phyloP scores from a whole-genome alignment of 441 rosid species.

The Codiaeum variegatum region DNA sequence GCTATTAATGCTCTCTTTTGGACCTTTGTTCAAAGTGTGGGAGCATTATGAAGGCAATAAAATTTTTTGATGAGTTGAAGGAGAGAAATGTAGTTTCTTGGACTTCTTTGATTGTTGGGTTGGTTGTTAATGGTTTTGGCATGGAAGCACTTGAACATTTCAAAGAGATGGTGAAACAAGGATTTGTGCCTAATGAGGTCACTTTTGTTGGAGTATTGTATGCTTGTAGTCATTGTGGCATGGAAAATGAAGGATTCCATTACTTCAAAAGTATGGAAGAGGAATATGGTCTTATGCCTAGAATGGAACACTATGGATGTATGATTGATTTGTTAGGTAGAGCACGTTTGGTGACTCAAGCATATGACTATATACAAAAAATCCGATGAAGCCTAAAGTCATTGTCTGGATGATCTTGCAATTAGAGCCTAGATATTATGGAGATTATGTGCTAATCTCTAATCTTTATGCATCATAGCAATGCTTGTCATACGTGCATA shows the following conservation, averaged over 20 bases:
- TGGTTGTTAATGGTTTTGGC: constrained; percentile 73
- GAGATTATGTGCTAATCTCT: constrained; percentile 72
- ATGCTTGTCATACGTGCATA: constrained; percentile 64
- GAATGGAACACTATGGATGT: constrained; percentile 77
- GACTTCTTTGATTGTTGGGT: constrained; percentile 73
- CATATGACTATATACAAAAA: constrained; percentile 40
- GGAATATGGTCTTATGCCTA: constrained; percentile 47
- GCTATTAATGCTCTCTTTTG: constrained; percentile 52
- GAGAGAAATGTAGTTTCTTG: constrained; percentile 65
- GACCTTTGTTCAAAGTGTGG: constrained; percentile 77
- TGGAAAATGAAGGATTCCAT: constrained; percentile 66
- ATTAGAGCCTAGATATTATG: constrained; percentile 64
- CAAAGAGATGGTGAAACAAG: constrained; percentile 44
- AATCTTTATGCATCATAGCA: constrained; percentile 70
- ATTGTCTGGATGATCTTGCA: constrained; percentile 70
- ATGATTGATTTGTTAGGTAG: constrained; percentile 81
- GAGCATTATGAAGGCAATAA: constrained; percentile 41
- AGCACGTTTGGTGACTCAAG: constrained; percentile 62
- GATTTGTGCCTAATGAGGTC: constrained; percentile 47
- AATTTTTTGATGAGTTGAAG: constrained; percentile 49
- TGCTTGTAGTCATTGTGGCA: constrained; percentile 83
- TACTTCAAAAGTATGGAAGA: constrained; percentile 59
- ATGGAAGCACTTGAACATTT: constrained; percentile 58
- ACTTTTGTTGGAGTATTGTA: constrained; percentile 71
- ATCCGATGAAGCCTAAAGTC: constrained; percentile 60